These are phyloP conservation scores for Biscutella auriculata DNA, from an alignment of 441 rosid genomes.

Conservation along the genomic window DNA sequence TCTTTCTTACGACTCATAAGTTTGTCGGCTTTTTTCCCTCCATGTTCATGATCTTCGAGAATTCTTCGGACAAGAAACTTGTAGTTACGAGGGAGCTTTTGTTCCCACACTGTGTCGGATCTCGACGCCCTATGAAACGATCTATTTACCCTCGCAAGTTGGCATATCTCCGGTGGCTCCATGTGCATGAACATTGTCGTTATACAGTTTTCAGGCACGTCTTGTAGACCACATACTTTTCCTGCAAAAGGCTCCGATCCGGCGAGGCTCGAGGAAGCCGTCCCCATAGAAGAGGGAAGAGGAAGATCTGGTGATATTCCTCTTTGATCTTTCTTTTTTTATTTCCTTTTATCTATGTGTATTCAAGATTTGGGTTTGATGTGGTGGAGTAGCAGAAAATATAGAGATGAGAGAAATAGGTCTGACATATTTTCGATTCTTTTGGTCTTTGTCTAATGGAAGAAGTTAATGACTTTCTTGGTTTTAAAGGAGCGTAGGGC, in stretches of 20 bases:
- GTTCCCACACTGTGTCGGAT: slow-evolving; percentile 53
- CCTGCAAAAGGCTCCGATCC: slow-evolving; percentile 13
- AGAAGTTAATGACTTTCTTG: slow-evolving; percentile 16
- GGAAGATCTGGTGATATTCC: background rate
- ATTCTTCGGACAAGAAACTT: slow-evolving; percentile 31
- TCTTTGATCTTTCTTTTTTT: background rate
- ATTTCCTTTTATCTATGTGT: background rate
- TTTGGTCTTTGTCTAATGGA: slow-evolving; percentile 18
- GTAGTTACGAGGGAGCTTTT: slow-evolving; percentile 47
- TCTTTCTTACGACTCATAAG: slow-evolving; percentile 32
- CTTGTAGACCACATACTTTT: slow-evolving; percentile 27
- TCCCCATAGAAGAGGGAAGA: slow-evolving; percentile 47
- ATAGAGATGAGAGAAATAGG: slow-evolving; percentile 22
- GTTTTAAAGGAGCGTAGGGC: slow-evolving; percentile 15
- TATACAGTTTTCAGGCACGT: slow-evolving; percentile 48
- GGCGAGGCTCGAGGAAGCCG: slow-evolving; percentile 27
- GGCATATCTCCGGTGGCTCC: slow-evolving; percentile 53
- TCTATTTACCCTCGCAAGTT: slow-evolving; percentile 32
- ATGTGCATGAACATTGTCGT: slow-evolving; percentile 34
- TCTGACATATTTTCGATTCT: slow-evolving; percentile 16
- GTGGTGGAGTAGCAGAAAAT: slow-evolving; percentile 51
- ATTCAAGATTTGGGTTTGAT: slow-evolving; percentile 15
- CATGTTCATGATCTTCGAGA: slow-evolving; percentile 18
- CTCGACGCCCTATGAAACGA: slow-evolving; percentile 46
- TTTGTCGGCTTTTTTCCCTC: slow-evolving; percentile 3